Evolutionary conservation across 176 grass and related monocot species (phyloP).

Genomic region (Cenchrus fungigraminus): DNA sequence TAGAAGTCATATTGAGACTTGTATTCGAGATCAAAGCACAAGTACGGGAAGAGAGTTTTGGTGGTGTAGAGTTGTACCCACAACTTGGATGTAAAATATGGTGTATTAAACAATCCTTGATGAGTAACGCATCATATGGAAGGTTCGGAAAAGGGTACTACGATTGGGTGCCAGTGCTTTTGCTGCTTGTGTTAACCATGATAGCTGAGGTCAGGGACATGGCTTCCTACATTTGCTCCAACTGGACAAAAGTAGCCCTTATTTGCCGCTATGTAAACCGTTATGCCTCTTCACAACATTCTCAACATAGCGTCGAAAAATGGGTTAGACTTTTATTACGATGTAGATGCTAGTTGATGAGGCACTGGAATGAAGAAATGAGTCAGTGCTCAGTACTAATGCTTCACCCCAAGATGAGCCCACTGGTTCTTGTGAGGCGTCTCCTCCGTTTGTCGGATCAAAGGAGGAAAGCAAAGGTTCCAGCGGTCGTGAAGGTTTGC

Average conservation of each 20-base stretch:
- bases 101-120: no score
- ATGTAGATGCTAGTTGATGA: not conserved
- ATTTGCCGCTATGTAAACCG: not conserved
- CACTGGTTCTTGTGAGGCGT: no score
- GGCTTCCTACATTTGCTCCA: slow-evolving; percentile 18
- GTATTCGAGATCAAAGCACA: no score
- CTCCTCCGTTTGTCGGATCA: not conserved
- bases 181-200: not conserved
- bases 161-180: not conserved
- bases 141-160: no score
- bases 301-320: not conserved
- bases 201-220: slow-evolving; percentile 9
- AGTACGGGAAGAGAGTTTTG: no score
- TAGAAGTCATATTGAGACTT: no score
- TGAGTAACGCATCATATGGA: no score
- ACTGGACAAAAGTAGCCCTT: not conserved
- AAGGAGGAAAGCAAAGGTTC: not conserved
- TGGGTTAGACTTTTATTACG: not conserved
- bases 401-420: not conserved
- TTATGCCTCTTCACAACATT: not conserved
- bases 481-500: not conserved
- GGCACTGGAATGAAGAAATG: slow-evolving; percentile 9
- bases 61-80: no score
- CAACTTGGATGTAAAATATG: no score
- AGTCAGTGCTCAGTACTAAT: not conserved